Evolutionary conservation across 352 stramenopile species (phyloP).

Genomic region (Phytophthora melonis): DNA sequence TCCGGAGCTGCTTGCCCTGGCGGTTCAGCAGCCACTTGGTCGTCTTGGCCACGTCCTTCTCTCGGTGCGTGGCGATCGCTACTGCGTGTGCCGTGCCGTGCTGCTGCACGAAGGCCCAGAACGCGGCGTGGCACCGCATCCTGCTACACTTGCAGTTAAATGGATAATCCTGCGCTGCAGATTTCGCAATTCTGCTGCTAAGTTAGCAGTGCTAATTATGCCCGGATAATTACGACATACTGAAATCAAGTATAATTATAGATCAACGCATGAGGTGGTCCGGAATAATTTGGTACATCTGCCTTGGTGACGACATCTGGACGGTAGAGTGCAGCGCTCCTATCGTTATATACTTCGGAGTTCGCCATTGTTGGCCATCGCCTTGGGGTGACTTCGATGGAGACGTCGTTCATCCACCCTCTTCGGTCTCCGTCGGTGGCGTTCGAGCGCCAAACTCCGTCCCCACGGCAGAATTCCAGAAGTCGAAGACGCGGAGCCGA

Average conservation of each 20-base stretch:
- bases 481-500: too few species aligned
- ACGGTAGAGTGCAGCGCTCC: too few species aligned
- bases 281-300: too few species aligned
- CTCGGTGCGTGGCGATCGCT: neutral
- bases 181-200: neutral
- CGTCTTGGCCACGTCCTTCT: neutral
- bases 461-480: too few species aligned
- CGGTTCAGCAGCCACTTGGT: neutral
- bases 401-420: too few species aligned
- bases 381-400: too few species aligned
- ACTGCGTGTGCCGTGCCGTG: neutral
- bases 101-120: neutral
- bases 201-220: neutral
- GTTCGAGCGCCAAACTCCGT: too few species aligned
- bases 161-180: neutral
- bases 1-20: neutral
- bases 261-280: too few species aligned
- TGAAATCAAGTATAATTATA: neutral
- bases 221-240: neutral
- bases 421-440: too few species aligned
- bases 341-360: too few species aligned
- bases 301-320: too few species aligned
- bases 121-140: neutral
- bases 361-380: too few species aligned
- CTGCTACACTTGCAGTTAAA: neutral